Percentiles rank a stretch among this genome's conserved stretches.
Conservation (phyloP, 2,329 filamentous ascomycete genomes). For the Colletotrichum shisoi region DNA sequence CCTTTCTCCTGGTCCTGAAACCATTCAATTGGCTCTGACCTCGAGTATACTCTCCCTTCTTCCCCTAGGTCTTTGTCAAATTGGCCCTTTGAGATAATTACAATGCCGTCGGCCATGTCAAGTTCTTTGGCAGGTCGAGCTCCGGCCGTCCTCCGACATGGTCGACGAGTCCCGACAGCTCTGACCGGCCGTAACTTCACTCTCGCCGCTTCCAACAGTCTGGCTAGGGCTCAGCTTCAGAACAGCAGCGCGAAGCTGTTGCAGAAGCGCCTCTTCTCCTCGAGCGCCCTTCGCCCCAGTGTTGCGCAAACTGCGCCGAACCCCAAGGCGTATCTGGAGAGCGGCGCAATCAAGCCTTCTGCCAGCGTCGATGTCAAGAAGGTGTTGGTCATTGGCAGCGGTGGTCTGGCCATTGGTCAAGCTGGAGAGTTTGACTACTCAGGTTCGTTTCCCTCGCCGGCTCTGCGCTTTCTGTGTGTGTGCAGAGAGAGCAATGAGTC, state of each 20-base stretch:
- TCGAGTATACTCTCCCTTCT: conserved; percentile 26
- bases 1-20: conserved; percentile 35
- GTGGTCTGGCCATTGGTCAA: conserved; percentile 95
- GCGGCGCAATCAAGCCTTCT: conserved; percentile 81
- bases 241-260: conserved; percentile 45
- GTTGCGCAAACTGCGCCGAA: conserved; percentile 75
- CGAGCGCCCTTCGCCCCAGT: conserved; percentile 54
- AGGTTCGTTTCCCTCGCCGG: conserved; percentile 67
- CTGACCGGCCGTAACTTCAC: conserved; percentile 57
- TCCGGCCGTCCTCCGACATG: conserved; percentile 65
- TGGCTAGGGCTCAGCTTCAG: conserved; percentile 48
- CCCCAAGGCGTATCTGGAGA: conserved; percentile 86
- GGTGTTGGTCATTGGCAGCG: conserved; percentile 93
- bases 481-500: conserved; percentile 29
- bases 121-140: conserved; percentile 63
- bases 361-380: conserved; percentile 92
- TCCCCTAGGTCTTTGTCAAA: conserved; percentile 25
- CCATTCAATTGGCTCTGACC: conserved; percentile 40
- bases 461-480: conserved; percentile 5
- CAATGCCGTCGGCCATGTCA: conserved; percentile 53
- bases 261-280: conserved; percentile 60
- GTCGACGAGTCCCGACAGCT: conserved; percentile 58
- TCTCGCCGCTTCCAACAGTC: conserved; percentile 48
- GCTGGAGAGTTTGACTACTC: conserved; percentile 99
- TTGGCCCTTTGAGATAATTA: conserved; percentile 28